phyloP scores from a whole-genome alignment of 192 early-diverging fungal species.

The Phlyctochytrium arcticum region DNA sequence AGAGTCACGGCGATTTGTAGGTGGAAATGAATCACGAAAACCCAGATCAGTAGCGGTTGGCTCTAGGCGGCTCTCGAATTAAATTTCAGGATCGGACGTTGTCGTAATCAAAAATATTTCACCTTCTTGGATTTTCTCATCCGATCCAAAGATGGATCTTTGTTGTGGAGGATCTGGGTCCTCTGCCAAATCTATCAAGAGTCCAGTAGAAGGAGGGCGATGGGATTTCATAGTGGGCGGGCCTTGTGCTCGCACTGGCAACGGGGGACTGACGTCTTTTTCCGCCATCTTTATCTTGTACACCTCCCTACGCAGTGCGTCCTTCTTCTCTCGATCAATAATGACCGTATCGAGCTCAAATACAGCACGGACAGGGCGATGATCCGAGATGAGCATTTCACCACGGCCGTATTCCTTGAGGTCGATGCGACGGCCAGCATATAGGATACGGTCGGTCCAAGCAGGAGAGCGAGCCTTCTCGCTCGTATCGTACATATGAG shows the following conservation, averaged over 20 bases:
- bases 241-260: constrained; percentile 17
- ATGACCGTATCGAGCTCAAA: constrained; percentile 26
- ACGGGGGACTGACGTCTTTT: constrained; percentile 11
- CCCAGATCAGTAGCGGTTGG: background rate
- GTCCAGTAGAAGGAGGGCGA: constrained; percentile 9
- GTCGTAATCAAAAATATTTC: no score
- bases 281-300: constrained; percentile 18
- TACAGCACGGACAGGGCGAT: constrained; percentile 53
- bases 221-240: background rate
- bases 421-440: constrained; percentile 44
- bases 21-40: constrained; percentile 28
- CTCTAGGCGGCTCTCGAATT: no score
- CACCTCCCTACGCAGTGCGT: constrained; percentile 18
- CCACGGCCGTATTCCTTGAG: constrained; percentile 41
- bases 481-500: constrained; percentile 65
- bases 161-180: constrained; percentile 15
- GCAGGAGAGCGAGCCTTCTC: constrained; percentile 62
- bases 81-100: no score
- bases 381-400: constrained; percentile 72
- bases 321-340: constrained; percentile 17
- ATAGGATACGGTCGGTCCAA: constrained; percentile 51
- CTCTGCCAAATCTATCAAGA: constrained; percentile 29
- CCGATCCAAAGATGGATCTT: background rate
- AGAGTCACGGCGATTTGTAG: constrained; percentile 14
- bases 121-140: no score